Evolutionary conservation across 768 basidiomycete genomes (phyloP), one percentile per base, ranked within the genome.

Genomic region (Phylloporus arenicola): DNA sequence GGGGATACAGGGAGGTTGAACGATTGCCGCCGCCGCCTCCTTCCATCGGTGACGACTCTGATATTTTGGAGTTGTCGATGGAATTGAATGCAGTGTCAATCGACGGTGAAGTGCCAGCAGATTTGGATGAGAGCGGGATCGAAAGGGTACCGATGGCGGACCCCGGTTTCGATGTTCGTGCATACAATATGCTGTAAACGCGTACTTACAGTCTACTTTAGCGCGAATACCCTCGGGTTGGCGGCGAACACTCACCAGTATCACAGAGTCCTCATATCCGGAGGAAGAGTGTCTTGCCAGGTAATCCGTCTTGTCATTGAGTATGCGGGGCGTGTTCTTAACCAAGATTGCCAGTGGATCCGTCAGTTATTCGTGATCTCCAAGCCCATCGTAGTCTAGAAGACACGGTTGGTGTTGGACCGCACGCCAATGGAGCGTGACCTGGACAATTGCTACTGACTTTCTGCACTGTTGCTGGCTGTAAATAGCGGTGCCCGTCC

Each of bases 111-210:
- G 62, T 74, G 11, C 74, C 81, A 11, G 79, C 80, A 54, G 83
- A 88, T 61, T 63, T 90, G 57, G 87, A 90, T 56, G 88, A 89
- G 62, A 80, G 78, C 52, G 89, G 88, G 34, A 78, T 94, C 47
- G 92, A 94, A 65, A 74, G 88, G 53, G 89, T 94, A 24, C 92
- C 92, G 29, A 87, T 89, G 79, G 92, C 92, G 40, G 92, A 94
- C 71, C 91, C 92, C 52, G 92, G 87, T 38, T 68, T 89, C 60
- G 86, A 88, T 68, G 88, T 88, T 71, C 75, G 87, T 80, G 58
- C 54, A 59, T 56, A 56, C 24, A 37, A 47, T 45, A 42, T 55
- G 33, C 51, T 33, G 43, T 59, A 51, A 50, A 31, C 41, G 50
- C 44, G 40, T 54, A 54, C 61, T 61, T 59, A 59, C 55, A 39